phyloP scores from a whole-genome alignment of 306 rosid species.

The Alnus glutinosa region DNA sequence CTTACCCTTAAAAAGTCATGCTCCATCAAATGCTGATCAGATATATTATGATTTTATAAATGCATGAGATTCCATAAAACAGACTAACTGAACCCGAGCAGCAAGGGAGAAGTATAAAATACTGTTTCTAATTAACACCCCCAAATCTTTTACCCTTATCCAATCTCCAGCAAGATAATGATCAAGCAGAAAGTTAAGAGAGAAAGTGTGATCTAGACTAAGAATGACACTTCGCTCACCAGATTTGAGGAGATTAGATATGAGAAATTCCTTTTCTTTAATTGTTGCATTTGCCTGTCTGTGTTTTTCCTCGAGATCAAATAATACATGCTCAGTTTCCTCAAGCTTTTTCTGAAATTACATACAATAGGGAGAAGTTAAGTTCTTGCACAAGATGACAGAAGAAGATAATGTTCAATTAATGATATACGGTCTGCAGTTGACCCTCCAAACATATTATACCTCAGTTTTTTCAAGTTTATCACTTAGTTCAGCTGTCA shows the following conservation, averaged over 20 bases:
- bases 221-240: slow-evolving; percentile 50
- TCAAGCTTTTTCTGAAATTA: slow-evolving; percentile 73
- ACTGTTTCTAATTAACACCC: background rate
- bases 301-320: slow-evolving; percentile 91
- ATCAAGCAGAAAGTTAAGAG: background rate
- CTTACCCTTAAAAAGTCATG: background rate
- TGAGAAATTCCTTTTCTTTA: slow-evolving; percentile 90
- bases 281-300: slow-evolving; percentile 92
- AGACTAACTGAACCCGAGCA: background rate
- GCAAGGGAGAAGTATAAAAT: background rate
- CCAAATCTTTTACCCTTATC: background rate
- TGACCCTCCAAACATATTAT: slow-evolving; percentile 6
- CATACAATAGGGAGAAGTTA: slow-evolving; percentile 30
- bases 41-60: too few relatives aligned
- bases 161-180: background rate
- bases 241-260: slow-evolving; percentile 85
- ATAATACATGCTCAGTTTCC: slow-evolving; percentile 75
- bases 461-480: slow-evolving; percentile 96
- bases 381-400: slow-evolving; percentile 19
- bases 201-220: background rate
- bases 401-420: slow-evolving; percentile 19
- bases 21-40: background rate
- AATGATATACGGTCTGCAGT: slow-evolving; percentile 1
- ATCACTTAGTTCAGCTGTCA: slow-evolving; percentile 72
- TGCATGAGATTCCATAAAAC: background rate